Conservation (phyloP, 306 rosid genomes). For the Rosa lucieae region DNA sequence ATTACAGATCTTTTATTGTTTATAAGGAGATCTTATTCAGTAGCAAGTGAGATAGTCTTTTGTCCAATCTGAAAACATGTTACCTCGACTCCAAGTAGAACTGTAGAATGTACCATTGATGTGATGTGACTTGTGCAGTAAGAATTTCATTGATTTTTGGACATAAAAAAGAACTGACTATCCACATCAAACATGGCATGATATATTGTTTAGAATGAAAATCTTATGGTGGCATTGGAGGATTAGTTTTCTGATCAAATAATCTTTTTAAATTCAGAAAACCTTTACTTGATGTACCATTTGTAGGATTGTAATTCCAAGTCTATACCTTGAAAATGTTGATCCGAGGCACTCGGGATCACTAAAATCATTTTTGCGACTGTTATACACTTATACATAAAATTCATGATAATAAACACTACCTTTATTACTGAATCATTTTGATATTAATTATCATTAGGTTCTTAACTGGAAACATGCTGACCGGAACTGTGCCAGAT, state of each 20-base stretch:
- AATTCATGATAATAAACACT: neutral
- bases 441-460: slow-evolving; percentile 27
- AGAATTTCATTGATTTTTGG: too few species aligned
- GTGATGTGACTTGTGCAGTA: too few species aligned
- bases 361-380: neutral
- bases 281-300: neutral
- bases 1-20: too few species aligned
- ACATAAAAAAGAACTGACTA: neutral
- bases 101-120: too few species aligned
- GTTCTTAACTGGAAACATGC: slow-evolving; percentile 55
- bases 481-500: slow-evolving; percentile 47
- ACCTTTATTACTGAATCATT: slow-evolving; percentile 8
- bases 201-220: neutral
- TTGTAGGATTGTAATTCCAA: neutral
- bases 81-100: too few species aligned
- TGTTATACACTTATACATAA: too few species aligned
- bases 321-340: neutral
- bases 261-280: neutral
- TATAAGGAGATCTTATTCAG: too few species aligned
- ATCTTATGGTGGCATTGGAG: neutral
- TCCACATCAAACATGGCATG: neutral
- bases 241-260: too few species aligned
- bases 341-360: neutral
- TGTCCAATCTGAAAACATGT: too few species aligned
- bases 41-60: too few species aligned